Conservation (phyloP, 441 rosid genomes). For the Adansonia gregorii region DNA sequence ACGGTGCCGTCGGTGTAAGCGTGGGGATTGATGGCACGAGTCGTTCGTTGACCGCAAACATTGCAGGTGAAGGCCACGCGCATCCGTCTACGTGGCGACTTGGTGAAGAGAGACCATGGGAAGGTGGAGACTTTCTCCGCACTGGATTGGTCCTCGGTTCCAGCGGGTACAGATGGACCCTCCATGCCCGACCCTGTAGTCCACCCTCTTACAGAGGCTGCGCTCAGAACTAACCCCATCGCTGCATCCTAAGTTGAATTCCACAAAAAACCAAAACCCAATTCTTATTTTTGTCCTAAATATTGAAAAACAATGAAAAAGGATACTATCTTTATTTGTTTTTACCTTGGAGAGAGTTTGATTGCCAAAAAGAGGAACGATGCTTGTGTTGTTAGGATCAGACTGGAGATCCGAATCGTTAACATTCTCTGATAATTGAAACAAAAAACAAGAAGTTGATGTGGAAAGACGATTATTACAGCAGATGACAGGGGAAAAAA, state of each 20-base stretch:
- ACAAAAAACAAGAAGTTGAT: neutral
- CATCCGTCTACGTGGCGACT: conserved; percentile 94
- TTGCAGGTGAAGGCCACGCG: conserved; percentile 94
- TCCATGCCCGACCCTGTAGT: conserved; percentile 95
- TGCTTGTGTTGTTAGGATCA: conserved; percentile 53
- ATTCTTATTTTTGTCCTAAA: neutral
- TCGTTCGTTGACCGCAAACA: conserved; percentile 84
- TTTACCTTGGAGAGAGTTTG: conserved; percentile 61
- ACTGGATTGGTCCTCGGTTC: conserved; percentile 47
- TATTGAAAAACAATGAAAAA: neutral
- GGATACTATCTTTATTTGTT: neutral
- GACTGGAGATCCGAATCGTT: conserved; percentile 62
- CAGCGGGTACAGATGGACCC: conserved; percentile 75
- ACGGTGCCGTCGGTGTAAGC: conserved; percentile 93
- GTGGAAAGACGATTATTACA: conserved; percentile 3
- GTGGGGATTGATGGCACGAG: conserved; percentile 82
- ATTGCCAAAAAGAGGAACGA: conserved; percentile 64
- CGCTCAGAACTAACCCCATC: conserved; percentile 87
- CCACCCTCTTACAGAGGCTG: conserved; percentile 89
- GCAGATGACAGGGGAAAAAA: neutral
- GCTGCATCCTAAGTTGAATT: conserved; percentile 63
- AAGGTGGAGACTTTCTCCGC: conserved; percentile 75
- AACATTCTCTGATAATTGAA: conserved; percentile 47
- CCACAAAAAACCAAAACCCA: conserved; percentile 7
- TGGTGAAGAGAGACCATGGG: conserved; percentile 92